Base-by-base conservation (phyloP, 2,329 filamentous ascomycete genomes). In the Xylariaceae sp. region DNA sequence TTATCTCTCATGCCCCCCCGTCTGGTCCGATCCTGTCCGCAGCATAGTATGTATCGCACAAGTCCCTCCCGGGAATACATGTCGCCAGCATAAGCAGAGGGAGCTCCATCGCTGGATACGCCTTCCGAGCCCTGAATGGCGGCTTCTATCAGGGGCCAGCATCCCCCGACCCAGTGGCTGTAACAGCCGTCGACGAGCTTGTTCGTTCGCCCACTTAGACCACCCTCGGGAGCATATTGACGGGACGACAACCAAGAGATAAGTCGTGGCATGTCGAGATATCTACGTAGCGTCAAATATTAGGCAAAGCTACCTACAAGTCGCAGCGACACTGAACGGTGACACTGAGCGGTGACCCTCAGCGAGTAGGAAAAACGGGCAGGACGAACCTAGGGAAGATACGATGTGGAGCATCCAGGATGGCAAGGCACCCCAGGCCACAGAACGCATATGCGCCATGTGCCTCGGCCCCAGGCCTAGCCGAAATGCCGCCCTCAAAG, bases 161-260 rank as follows among this genome's bases (percentile, higher is more conserved):
- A 97, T 38, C 85, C 85, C 38, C 92, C 92, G 23, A 95, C 84
- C 92, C 92, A 98, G 64, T 96, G 90, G 60, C 87, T 94, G 68
- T 98, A 98, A 67, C 92, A 98, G 31, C 90, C 92, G 62, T 98
- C 92, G 21, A 97, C 92, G 21, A 98, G 74, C 67, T 98, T 98
- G 71, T 97, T 97, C 18, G 90, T 95, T 52, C 92, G 83, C 45
- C 92, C 92, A 28, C 87, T 85, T 58, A 95, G 89, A 24, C 92
- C 92, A 48, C 89, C 89, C 62, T 97, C 92, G 3, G 90, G 92
- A 19, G 81, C 80, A 60, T 90, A 85, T 63, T 98, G 92, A 43
- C 88, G 82, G 31, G 86, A 81, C 6, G 88, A 90, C 27, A 98
- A 76, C 88, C 92, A 98, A 44, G 83, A 80, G 33, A 92, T 73